Evolutionary conservation across 2,329 filamentous ascomycete genomes (phyloP), one percentile per base, ranked within the genome.

Genomic region (Xylaria arbuscula): DNA sequence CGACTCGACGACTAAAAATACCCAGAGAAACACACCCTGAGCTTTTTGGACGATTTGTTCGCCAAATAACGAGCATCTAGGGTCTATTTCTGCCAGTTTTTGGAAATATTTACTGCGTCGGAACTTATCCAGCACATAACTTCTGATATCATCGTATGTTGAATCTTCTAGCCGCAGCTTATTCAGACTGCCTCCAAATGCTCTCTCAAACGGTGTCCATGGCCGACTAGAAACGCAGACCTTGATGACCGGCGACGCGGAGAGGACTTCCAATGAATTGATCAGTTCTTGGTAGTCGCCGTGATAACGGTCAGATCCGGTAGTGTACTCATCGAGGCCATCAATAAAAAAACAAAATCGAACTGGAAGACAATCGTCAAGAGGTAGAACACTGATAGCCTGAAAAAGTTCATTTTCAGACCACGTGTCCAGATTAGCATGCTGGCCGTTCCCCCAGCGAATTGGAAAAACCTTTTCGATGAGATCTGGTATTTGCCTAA

Each of bases 171-270:
- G 62, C 9, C 66, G 48, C 9, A 78, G 64, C 34, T 64, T 70
- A 3, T 61, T 59, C 10, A 62, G 36, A 15, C 70, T 57, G 4
- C 47, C 8, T n/a, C 68, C 70, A 38, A 79, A 76, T 0, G 64
- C 61, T 47, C 76, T 72, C 38, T 72, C 66, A 57, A 79, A 79
- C 22, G 72, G 68, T 45, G 75, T 72, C 72, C 72, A 75, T 9
- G 76, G 74, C 17, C 78, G 70, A 68, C 75, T 78, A 8, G 75
- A 76, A 4, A 75, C 67, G 57, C 77, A 77, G 10, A 76, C 17
- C 42, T 78, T 79, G 61, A 78, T 70, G 17, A 61, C 47, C 11
- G 36, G 11, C 19, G 53, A 56, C 8, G 45, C 10, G 2, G 45
- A 22, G 19, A 48, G 45, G n/a, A n/a, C 17, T 48, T 48, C 45